Evolutionary conservation across 495 filamentous ascomycete genomes (phyloP), one percentile per base, ranked within the genome.

Genomic region (Aspergillus heteromorphus): DNA sequence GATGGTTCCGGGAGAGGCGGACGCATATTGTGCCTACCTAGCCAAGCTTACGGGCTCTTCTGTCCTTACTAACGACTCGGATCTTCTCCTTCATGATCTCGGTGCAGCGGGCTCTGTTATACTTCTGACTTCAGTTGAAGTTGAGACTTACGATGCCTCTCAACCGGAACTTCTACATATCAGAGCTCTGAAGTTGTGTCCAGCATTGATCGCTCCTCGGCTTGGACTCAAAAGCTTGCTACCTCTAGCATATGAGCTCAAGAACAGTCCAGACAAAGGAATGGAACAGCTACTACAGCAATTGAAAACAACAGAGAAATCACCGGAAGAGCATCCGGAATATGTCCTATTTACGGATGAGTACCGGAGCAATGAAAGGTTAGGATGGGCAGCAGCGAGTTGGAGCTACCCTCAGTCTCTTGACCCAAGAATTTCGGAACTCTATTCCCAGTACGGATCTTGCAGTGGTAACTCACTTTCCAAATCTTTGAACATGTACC

Each of bases 1-100:
- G 11, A 77, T 88, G 38, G 81, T 88, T 1, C 77, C 85, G 0
- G 87, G 86, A 0, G 88, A 92, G 64, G 88, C 88, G 17, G 87
- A 92, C 60, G 61, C 67, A 5, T 86, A 79, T 59, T 91, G 87
- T 68, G 87, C 84, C 10, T 58, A 70, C 29, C 68, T 79, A 42
- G 66, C 81, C n/a, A 73, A 66, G n/a, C 45, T 65, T 2, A 66
- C 75, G 43, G 81, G 78, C 3, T 76, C 77, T 0, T 68, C 73
- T 3, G 64, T 89, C 21, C 60, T 92, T 10, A 89, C 87, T 7
- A 79, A 76, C 20, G 88, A 92, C 60, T 91, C 88, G 0, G 88
- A 92, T 59, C 72, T 91, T n/a, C 70, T 90, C 18, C 73, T 89
- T 0, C 77, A 88, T 60, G 77, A 88, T 45, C 71, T 89, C 4